These are phyloP conservation scores for Ogataea dorogensis DNA, from an alignment of 805 yeast genomes.

Conservation along the genomic window DNA sequence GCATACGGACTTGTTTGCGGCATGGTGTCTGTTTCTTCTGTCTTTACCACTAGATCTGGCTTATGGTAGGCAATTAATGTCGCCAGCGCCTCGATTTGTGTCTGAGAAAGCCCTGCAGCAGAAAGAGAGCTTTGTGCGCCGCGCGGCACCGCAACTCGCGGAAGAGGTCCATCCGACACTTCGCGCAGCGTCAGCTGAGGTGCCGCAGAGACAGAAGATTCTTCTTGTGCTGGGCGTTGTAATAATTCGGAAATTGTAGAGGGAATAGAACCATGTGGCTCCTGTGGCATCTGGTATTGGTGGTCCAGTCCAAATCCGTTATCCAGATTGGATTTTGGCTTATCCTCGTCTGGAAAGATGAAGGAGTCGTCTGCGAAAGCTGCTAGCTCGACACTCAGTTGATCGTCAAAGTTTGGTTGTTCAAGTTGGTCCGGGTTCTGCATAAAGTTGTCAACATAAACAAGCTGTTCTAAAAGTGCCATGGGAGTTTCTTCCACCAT, in stretches of 20 bases:
- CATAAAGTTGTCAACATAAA: conserved; percentile 75
- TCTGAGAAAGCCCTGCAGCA: conserved; percentile 63
- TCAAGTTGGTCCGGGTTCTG: conserved; percentile 42
- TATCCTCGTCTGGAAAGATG: conserved; percentile 79
- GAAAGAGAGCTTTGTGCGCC: conserved; percentile 65
- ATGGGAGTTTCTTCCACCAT: conserved; percentile 35
- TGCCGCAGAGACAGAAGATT: conserved; percentile 24
- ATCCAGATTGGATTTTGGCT: conserved; percentile 40
- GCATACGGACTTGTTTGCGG: conserved; percentile 3
- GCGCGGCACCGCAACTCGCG: conserved; percentile 67
- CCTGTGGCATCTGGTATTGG: conserved; percentile 1
- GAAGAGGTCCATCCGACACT: conserved; percentile 26
- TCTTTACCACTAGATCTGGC: conserved; percentile 18
- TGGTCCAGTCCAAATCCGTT: conserved; percentile 8
- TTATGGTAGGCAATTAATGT: conserved; percentile 70
- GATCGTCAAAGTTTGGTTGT: conserved; percentile 48
- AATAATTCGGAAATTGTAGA: conserved; percentile 33
- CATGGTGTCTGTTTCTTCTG: not conserved
- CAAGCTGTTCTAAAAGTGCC: conserved; percentile 69
- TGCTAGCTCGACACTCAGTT: conserved; percentile 62
- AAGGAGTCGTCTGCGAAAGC: conserved; percentile 83
- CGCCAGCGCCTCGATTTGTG: conserved; percentile 71
- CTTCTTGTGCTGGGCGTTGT: conserved; percentile 11
- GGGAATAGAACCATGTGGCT: conserved; percentile 19
- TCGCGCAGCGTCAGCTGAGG: conserved; percentile 28